A percentile compares a stretch with the other conserved stretches of the same genome.
Conservation (phyloP, 441 rosid species). For the Rhodomyrtus psidioides region DNA sequence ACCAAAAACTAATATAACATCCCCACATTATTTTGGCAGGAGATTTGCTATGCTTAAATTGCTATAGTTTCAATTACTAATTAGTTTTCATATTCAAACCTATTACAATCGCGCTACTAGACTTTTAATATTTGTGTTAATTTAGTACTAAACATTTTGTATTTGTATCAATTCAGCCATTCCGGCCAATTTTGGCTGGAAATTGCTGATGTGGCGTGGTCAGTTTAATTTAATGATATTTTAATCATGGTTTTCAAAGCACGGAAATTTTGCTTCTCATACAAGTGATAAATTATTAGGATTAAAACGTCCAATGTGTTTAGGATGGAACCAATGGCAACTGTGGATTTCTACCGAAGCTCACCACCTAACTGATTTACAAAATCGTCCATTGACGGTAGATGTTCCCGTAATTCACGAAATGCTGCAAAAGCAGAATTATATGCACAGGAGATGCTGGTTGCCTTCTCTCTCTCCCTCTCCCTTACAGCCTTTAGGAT, state of each 20-base stretch:
- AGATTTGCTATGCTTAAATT: background rate
- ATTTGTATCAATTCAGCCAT: too few relatives aligned
- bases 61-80: background rate
- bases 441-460: background rate
- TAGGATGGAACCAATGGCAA: background rate
- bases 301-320: background rate
- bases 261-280: background rate
- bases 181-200: too few relatives aligned
- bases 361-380: background rate
- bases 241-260: background rate
- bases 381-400: background rate
- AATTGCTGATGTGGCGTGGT: too few relatives aligned
- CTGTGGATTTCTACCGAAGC: background rate
- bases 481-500: too few relatives aligned
- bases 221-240: too few relatives aligned
- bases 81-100: background rate
- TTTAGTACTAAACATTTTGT: too few relatives aligned
- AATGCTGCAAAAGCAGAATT: too few relatives aligned
- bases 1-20: too few relatives aligned
- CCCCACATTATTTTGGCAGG: too few relatives aligned
- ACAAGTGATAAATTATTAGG: background rate
- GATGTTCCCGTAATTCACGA: background rate
- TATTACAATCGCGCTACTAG: too few relatives aligned
- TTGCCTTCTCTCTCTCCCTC: background rate
- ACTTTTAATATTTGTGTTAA: too few relatives aligned